Percentiles rank a stretch among this genome's conserved stretches.
phyloP scores from a whole-genome alignment of 2,329 filamentous ascomycete species.

The Onygena corvina region DNA sequence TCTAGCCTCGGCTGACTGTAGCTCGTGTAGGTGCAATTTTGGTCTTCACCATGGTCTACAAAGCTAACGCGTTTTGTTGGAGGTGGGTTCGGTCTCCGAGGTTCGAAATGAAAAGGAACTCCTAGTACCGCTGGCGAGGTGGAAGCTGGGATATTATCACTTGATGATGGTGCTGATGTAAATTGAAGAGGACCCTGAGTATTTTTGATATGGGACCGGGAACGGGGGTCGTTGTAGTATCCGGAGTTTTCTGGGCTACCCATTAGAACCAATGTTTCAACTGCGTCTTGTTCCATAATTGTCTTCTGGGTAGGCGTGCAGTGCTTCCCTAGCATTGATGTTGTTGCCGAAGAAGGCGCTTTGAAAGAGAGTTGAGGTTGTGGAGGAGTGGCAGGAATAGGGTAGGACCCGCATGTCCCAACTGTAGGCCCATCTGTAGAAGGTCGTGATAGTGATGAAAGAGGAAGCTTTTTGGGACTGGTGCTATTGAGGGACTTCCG shows the following conservation, averaged over 20 bases:
- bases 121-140: constrained; percentile 8
- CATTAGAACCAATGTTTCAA: constrained; percentile 41
- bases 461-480: background rate
- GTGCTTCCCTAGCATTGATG: constrained; percentile 18
- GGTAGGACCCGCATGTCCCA: constrained; percentile 17
- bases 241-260: constrained; percentile 39
- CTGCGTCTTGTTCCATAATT: constrained; percentile 40
- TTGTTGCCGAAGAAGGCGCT: constrained; percentile 17
- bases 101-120: background rate
- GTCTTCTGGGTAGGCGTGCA: constrained; percentile 34
- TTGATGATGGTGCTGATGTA: constrained; percentile 13
- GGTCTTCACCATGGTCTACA: constrained; percentile 13
- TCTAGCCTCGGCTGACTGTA: constrained; percentile 11
- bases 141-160: constrained; percentile 15
- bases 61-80: constrained; percentile 16
- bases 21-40: background rate
- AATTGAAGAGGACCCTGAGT: constrained; percentile 11
- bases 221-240: constrained; percentile 30
- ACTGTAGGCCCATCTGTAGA: constrained; percentile 17
- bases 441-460: constrained; percentile 8
- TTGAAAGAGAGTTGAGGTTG: constrained; percentile 20
- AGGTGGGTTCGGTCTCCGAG: background rate
- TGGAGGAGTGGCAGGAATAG: constrained; percentile 25
- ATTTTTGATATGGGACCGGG: constrained; percentile 14
- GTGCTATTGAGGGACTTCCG: constrained; percentile 28